Base-by-base conservation (phyloP, 1,139 yeast species). In the Hansenula sp. region DNA sequence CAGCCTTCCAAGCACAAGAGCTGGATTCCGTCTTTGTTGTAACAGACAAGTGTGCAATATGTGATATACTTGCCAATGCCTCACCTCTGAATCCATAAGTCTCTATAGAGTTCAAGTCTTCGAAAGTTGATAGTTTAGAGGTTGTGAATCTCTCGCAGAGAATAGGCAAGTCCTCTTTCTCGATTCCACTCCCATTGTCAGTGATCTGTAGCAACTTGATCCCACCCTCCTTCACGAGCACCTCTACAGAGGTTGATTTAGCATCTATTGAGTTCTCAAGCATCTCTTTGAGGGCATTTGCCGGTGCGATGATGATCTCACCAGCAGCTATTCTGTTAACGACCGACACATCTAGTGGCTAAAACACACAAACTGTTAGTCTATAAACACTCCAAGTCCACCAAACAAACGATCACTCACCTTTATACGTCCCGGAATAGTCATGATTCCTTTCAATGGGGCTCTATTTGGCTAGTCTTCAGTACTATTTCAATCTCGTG, bases 281-380 rank as follows among this genome's bases (percentile, higher is more conserved):
- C 57, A 90, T 64, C 55, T 87, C 96, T 50, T 81, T 77, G 19
- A 87, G 61, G 1, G 87, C 95, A 44, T 92, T 92, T 2, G 94
- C 86, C 0, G 98, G 98, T 8, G 90, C 94, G 28, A 90, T 75
- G 44, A 94, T 87, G 64, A 94, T 88, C 64, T 94, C 98, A 1
- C 98, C 98, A 1, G 99, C 98, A 0, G 99, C 98, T 24, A 94
- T 92, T 45, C 83, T 75, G 60, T 88, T 90, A 39, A 94, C 86
- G 27, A 90, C 97, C 4, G 75, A 57, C 22, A 65, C 65, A 30
- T 82, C 89, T 12, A 88, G 71, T 5, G 48, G 45, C 52, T 47
- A 22, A 7, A 8, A 9, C n/a, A n/a, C n/a, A n/a, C n/a, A n/a
- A 11, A 2, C 2, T 8, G n/a, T 18, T 14, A 13, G 35, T 22